Evolutionary conservation across 768 basidiomycete species (phyloP).

Genomic region (Amanita fuliginea): DNA sequence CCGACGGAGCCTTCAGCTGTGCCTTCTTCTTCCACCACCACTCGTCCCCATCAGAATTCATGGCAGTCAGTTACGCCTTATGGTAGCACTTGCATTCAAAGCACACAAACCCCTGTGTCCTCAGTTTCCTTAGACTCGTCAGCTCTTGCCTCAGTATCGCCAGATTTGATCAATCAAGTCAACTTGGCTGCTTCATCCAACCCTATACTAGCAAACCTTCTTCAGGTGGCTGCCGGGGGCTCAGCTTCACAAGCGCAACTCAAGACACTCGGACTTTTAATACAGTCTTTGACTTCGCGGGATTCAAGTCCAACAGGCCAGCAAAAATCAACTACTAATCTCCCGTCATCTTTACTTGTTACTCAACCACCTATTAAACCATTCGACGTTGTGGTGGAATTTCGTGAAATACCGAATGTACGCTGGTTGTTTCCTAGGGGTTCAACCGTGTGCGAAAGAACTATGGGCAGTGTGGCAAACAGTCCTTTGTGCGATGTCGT

Average conservation of each 20-base stretch:
- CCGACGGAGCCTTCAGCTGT: constrained; percentile 15
- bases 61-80: constrained; percentile 6
- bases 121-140: constrained; percentile 29
- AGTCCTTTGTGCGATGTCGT: constrained; percentile 20
- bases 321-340: constrained; percentile 5
- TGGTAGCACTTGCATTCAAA: constrained; percentile 7
- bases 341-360: constrained; percentile 8
- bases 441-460: constrained; percentile 35
- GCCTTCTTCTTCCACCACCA: background rate
- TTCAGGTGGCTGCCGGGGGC: constrained; percentile 54
- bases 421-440: constrained; percentile 64
- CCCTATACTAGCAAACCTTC: constrained; percentile 54
- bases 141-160: constrained; percentile 38
- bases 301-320: constrained; percentile 11
- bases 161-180: constrained; percentile 50
- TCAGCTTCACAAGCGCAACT: constrained; percentile 53
- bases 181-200: constrained; percentile 55
- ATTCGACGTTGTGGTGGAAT: constrained; percentile 70
- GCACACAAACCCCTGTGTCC: constrained; percentile 14
- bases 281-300: constrained; percentile 47
- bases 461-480: constrained; percentile 11
- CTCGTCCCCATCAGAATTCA: background rate
- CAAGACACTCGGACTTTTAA: constrained; percentile 60
- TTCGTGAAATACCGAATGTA: constrained; percentile 48
- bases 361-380: constrained; percentile 29